Evolutionary conservation across 169 alveolate species (phyloP), one percentile per base, ranked within the genome.

Genomic region (Blepharisma undulans): DNA sequence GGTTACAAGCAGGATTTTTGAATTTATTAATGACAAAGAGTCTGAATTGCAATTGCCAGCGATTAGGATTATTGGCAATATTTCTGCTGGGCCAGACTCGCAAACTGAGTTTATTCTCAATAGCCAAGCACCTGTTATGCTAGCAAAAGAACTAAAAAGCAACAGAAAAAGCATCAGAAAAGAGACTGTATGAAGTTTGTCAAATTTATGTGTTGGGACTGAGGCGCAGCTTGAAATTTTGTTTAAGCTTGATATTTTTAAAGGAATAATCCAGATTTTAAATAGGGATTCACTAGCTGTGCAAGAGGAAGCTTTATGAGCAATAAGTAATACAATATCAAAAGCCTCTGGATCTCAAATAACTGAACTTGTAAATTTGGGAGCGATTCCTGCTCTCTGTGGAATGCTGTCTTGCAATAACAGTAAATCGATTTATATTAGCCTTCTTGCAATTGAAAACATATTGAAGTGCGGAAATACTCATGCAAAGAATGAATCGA

Each of bases 151-250:
- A 60, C 90, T 98, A 36, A 93, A 96, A 74, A 96, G 98, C 61
- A 95, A 97, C n/a, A 97, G 96, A 95, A 98, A 98, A 94, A 94
- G 98, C 22, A 96, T 99, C 22, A 97, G 98, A 90, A 97, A 98
- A 94, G 99, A 99, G 95, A 99, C 99, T 48, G 99, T 99, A 33
- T 99, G 99, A 99, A 99, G 99, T 12, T 95, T 99, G 79, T 97
- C 99, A 92, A 99, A 99, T 92, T 98, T 99, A 14, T 97, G 99
- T 48, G 97, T 99, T 21, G 99, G 98, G 36, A 95, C 96, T 14
- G 90, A 91, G 25, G 96, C 93, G 79, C 98, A 98, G 95, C 97
- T 99, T 76, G 71, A 79, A n/a, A 29, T 29, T 32, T 5, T 79
- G 12, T 29, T 79, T 29, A 32, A 33, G 27, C 29, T 27, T 16